Evolutionary conservation across 2,329 filamentous ascomycete species (phyloP).

Genomic region (Tolypocladium ovalisporum): DNA sequence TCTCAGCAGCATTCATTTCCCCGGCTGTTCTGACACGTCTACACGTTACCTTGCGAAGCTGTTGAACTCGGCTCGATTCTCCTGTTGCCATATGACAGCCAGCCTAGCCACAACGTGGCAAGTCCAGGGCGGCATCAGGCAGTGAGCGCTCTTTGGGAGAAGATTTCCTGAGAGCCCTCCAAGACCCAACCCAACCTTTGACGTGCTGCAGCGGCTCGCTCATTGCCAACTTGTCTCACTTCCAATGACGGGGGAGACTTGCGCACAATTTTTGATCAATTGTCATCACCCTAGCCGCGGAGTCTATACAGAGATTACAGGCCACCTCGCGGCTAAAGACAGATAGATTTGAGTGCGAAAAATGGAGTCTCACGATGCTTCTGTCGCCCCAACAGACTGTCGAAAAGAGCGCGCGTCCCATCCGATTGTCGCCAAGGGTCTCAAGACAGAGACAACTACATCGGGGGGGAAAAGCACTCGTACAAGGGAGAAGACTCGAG

Average conservation of each 20-base stretch:
- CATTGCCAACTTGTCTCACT: neutral
- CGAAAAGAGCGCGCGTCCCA: conserved; percentile 3
- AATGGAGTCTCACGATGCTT: conserved; percentile 10
- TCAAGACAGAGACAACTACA: neutral
- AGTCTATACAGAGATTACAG: neutral
- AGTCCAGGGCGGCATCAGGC: no score
- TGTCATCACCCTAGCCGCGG: neutral
- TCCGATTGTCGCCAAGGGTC: conserved; percentile 2
- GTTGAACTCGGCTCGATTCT: neutral
- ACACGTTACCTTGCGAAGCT: neutral
- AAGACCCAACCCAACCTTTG: neutral
- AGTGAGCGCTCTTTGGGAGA: neutral
- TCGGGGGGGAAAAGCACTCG: neutral
- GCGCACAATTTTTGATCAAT: neutral
- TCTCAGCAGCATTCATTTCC: neutral
- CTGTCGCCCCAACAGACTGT: conserved; percentile 8
- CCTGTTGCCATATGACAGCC: neutral
- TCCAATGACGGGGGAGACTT: neutral
- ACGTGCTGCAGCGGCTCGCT: neutral
- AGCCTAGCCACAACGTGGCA: neutral
- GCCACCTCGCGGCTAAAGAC: neutral
- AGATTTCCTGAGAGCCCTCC: neutral
- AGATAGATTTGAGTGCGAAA: neutral
- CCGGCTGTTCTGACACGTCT: neutral
- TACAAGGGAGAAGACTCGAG: conserved; percentile 2